Evolutionary conservation across 2,329 filamentous ascomycete genomes (phyloP), one percentile per base, ranked within the genome.

Genomic region (Phyllosticta citriasiana): DNA sequence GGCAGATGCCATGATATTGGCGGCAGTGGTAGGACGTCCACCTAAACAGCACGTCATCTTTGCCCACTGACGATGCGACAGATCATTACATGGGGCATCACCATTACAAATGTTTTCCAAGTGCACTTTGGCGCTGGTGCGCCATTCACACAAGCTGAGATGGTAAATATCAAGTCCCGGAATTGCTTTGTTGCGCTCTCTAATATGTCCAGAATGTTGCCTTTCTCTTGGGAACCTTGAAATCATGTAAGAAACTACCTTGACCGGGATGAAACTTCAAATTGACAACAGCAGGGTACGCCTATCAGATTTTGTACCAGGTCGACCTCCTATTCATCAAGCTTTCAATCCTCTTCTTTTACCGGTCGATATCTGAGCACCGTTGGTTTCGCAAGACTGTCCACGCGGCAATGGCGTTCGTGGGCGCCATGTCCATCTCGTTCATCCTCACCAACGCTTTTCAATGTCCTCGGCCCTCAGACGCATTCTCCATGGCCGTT

Each of bases 71-170:
- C 51, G 6, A 40, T 30, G 8, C 5, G 25, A 52, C 22, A 74
- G 72, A 33, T 72, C 9, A 57, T 73, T 47, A 71, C 71, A 22
- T 74, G 72, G 72, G 71, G 67, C 16, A 72, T 71, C 58, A 68
- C 71, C 4, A 67, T 71, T 12, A 65, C 72, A 16, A 74, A 73
- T 60, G 71, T 70, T 59, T 73, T 68, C 54, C 71, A 73, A 64
- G 71, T 70, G 0, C n/a, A 62, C 1, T 70, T 73, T 56, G 61
- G 67, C 25, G 64, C 66, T 14, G 72, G 69, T 57, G 65, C 68
- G 16, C 65, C 64, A 3, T 67, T 66, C 25, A 65, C 65, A 53
- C 53, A 59, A 47, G 22, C 52, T 19, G 12, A 22, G 5, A 6
- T 33, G 56, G 62, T 63, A 60, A 26, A 35, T 12, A 35, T 5